Percentiles rank a stretch among this genome's conserved stretches.
These are phyloP conservation scores for Cicer judaicum DNA, from an alignment of 306 rosid species.

Conservation along the genomic window DNA sequence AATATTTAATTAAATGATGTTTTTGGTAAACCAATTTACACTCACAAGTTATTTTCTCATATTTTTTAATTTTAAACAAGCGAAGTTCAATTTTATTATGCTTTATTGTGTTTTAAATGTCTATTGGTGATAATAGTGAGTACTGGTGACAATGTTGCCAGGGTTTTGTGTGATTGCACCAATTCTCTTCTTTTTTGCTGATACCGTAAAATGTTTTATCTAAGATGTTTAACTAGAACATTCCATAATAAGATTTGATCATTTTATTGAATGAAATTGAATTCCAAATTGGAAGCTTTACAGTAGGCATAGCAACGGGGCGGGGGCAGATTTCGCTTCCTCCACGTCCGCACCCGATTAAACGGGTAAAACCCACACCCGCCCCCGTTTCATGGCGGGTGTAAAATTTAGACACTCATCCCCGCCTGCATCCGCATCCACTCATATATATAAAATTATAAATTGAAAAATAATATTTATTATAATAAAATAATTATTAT, in stretches of 20 bases:
- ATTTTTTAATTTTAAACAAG: neutral
- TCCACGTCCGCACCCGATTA: no score
- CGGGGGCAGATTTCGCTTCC: no score
- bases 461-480: no score
- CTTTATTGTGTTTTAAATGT: neutral
- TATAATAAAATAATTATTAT: no score
- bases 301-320: no score
- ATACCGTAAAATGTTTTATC: neutral
- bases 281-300: neutral
- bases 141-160: neutral
- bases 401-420: no score
- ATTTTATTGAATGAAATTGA: conserved; percentile 5
- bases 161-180: neutral
- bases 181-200: neutral
- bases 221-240: neutral
- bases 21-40: neutral
- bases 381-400: no score
- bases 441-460: no score
- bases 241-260: neutral
- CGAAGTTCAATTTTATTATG: neutral
- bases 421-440: no score
- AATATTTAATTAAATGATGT: neutral
- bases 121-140: neutral
- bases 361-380: no score
- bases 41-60: neutral